A percentile compares a stretch with the other conserved stretches of the same genome.
Evolutionary conservation across 2,329 filamentous ascomycete genomes (phyloP).

Genomic region (Metarhizium anisopliae): DNA sequence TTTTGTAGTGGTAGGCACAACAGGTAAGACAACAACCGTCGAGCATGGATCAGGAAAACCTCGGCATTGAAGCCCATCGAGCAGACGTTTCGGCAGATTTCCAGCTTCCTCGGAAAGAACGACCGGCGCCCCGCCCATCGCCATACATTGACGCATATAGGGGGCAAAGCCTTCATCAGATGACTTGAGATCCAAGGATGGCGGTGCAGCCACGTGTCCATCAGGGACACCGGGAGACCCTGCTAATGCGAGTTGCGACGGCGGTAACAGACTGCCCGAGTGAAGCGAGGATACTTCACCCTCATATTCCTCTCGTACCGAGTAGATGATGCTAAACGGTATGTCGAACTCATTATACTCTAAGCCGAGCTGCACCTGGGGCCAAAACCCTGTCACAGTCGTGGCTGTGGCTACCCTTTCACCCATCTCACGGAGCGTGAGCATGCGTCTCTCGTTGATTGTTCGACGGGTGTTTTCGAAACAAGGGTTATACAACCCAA

Average conservation of each 20-base stretch:
- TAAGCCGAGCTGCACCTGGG: conserved; percentile 57
- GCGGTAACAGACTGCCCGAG: conserved; percentile 53
- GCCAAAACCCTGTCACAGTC: conserved; percentile 67
- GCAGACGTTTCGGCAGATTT: conserved; percentile 54
- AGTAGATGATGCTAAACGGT: conserved; percentile 71
- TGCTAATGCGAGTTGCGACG: conserved; percentile 60
- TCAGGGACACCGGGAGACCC: conserved; percentile 60
- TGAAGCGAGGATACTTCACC: conserved; percentile 65
- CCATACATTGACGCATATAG: conserved; percentile 67
- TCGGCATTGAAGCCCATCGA: conserved; percentile 59
- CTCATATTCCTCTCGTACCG: conserved; percentile 60
- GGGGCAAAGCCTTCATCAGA: conserved; percentile 67
- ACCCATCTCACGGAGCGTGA: conserved; percentile 68
- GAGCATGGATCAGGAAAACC: conserved; percentile 63
- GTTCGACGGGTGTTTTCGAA: conserved; percentile 76
- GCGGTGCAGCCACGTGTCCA: conserved; percentile 51
- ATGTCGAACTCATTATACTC: conserved; percentile 68
- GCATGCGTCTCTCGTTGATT: conserved; percentile 71
- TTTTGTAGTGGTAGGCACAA: conserved; percentile 63
- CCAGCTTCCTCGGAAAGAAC: conserved; percentile 58
- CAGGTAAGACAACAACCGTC: conserved; percentile 67
- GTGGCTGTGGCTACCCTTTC: conserved; percentile 66
- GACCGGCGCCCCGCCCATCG: conserved; percentile 53
- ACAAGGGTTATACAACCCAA: conserved; percentile 69
- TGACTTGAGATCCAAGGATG: conserved; percentile 57